Base-by-base conservation (phyloP, 805 yeast species). In the Myxozyma lipomycoides region DNA sequence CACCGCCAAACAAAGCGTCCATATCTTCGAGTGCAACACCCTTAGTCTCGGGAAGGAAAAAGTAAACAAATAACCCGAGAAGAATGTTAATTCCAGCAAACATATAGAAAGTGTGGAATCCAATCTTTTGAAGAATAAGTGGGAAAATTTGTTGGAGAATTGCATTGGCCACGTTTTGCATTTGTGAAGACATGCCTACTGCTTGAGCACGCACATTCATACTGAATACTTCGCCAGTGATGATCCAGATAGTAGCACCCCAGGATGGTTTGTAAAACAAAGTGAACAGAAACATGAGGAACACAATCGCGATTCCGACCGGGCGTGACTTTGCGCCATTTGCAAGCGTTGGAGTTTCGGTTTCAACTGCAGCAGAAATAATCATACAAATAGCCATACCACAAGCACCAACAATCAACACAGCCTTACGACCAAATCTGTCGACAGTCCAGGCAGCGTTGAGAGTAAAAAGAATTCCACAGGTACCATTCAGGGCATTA, bases 21-120 rank as follows among this genome's bases (percentile, higher is more conserved):
- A 87, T 82, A 59, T 87, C 89, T 69, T 87, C 95, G 64, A 87
- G 74, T 61, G 82, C 78, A 49, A 86, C 71, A 0, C 95, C 95
- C 61, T 79, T 82, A 0, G 95, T 86, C 37, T 61, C 64, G 39
- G 56, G 64, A 53, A 60, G 52, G 55, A 52, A 43, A 40, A 58
- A 60, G 67, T 77, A 83, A 82, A 82, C 93, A 85, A 76, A 85
- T 79, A 79, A 9, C 21, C 28, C 41, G 28, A 55, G 32, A 7
- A 28, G 12, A 7, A 28, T 9, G 32, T 28, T 40, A 23, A 46
- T 46, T 18, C 45, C 50, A 3, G 50, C 50, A 40, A 51, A 51
- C 48, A 47, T 40, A 40, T 43, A 51, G 38, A 46, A 47, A 15
- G 55, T 41, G 24, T 43, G 32, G 36, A 49, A 52, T 4, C 42